Evolutionary conservation across 73 alveolate species (phyloP).

Genomic region (Paramecium sexaurelia): DNA sequence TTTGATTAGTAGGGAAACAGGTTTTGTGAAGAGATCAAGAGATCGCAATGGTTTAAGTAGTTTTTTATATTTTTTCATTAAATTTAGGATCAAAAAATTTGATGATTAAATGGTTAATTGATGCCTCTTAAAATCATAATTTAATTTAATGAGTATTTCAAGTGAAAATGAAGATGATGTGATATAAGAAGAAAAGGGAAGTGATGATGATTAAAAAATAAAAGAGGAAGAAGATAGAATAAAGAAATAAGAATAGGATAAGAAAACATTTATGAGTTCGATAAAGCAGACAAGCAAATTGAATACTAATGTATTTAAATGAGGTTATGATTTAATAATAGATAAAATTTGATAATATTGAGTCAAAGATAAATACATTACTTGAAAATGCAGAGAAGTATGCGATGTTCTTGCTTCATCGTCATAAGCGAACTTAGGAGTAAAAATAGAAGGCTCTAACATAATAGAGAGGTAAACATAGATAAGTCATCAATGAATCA

Average conservation of each 20-base stretch:
- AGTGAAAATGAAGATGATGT: constrained; percentile 42
- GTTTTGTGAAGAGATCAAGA: constrained; percentile 12
- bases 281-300: not conserved
- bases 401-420: constrained; percentile 57
- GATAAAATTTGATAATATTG: constrained; percentile 47
- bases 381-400: constrained; percentile 68
- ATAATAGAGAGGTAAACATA: constrained; percentile 44
- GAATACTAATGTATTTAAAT: constrained; percentile 24
- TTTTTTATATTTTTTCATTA: constrained; percentile 12
- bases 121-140: constrained; percentile 21
- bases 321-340: not conserved
- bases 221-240: not conserved
- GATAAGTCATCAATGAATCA: constrained; percentile 12
- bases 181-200: not conserved
- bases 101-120: constrained; percentile 33
- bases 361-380: constrained; percentile 49
- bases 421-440: constrained; percentile 56
- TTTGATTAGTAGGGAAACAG: constrained; percentile 29
- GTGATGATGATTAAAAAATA: not conserved
- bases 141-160: constrained; percentile 20
- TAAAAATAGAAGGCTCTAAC: constrained; percentile 14
- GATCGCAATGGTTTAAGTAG: constrained; percentile 4
- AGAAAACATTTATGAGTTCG: not conserved
- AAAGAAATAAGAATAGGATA: constrained; percentile 28
- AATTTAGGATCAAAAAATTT: not conserved